phyloP scores from a whole-genome alignment of 2,329 filamentous ascomycete species.

The Drechslerella coelobrocha region DNA sequence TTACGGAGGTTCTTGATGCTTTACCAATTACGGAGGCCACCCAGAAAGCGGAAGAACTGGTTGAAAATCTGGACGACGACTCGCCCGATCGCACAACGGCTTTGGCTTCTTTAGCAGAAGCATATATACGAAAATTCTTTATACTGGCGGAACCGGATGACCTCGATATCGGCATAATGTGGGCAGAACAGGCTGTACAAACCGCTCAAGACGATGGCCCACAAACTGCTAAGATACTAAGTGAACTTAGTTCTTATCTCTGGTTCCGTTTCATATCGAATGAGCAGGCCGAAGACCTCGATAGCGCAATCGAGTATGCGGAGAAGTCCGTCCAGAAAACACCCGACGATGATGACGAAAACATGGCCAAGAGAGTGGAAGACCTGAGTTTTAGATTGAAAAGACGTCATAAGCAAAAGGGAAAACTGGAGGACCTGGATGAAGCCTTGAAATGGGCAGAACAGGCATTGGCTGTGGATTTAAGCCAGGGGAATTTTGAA shows the following conservation, averaged over 20 bases:
- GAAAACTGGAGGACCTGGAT: conserved; percentile 5
- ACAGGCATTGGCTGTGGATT: background rate
- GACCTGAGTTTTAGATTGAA: conserved; percentile 6
- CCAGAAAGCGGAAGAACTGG: no score
- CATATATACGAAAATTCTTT: background rate
- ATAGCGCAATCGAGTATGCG: conserved; percentile 5
- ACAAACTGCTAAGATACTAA: no score
- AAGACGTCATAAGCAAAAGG: background rate
- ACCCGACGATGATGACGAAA: background rate
- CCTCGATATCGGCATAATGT: conserved; percentile 17
- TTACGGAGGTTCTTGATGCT: no score
- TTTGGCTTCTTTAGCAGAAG: background rate
- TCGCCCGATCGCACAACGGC: conserved; percentile 1
- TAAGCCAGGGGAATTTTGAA: no score
- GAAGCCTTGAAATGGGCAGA: conserved; percentile 7
- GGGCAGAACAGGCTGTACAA: conserved; percentile 14
- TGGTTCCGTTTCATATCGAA: background rate
- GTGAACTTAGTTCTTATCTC: conserved; percentile 1
- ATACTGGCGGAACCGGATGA: conserved; percentile 3
- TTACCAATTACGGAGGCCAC: no score
- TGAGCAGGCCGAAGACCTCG: background rate
- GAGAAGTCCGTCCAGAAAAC: conserved; percentile 5
- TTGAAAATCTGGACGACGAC: conserved; percentile 13
- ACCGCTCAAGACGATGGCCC: background rate
- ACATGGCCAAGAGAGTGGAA: background rate